Percentiles rank a stretch among this genome's conserved stretches.
phyloP scores from a whole-genome alignment of 345 rosid genomes.

The Rhodomyrtus tomentosa region DNA sequence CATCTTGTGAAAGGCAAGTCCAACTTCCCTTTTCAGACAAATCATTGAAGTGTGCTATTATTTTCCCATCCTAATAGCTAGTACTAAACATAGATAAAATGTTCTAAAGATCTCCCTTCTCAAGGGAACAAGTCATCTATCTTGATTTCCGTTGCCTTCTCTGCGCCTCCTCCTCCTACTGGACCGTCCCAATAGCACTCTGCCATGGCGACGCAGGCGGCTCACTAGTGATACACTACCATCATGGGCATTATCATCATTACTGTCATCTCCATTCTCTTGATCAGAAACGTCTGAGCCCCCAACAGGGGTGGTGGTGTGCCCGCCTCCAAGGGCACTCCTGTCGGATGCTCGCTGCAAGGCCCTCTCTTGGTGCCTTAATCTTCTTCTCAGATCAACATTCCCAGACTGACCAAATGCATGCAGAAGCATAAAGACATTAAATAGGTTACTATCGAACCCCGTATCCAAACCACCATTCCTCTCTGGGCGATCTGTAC shows the following conservation, averaged over 20 bases:
- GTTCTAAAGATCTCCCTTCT: neutral
- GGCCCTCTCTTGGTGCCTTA: conserved; percentile 25
- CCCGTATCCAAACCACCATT: conserved; percentile 34
- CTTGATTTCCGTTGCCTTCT: conserved; percentile 25
- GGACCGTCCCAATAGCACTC: conserved; percentile 52
- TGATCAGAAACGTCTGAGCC: conserved; percentile 31
- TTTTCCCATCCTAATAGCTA: neutral
- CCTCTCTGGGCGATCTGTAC: conserved; percentile 13
- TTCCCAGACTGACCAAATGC: conserved; percentile 66
- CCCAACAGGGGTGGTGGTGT: conserved; percentile 5
- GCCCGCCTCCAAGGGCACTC: conserved; percentile 11
- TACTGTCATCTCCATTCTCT: conserved; percentile 27
- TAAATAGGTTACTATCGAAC: conserved; percentile 49
- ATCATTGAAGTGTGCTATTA: neutral
- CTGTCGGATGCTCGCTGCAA: conserved; percentile 15
- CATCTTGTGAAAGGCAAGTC: neutral
- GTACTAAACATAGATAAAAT: neutral
- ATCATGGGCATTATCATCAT: neutral
- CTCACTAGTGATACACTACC: conserved; percentile 44
- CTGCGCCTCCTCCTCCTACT: conserved; percentile 69
- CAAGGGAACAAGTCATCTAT: neutral
- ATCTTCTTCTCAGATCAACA: conserved; percentile 27
- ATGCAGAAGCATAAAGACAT: conserved; percentile 51
- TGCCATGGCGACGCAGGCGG: conserved; percentile 58
- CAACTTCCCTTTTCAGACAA: neutral